Conservation (phyloP, 768 basidiomycete genomes). For the Trametes coccinea region DNA sequence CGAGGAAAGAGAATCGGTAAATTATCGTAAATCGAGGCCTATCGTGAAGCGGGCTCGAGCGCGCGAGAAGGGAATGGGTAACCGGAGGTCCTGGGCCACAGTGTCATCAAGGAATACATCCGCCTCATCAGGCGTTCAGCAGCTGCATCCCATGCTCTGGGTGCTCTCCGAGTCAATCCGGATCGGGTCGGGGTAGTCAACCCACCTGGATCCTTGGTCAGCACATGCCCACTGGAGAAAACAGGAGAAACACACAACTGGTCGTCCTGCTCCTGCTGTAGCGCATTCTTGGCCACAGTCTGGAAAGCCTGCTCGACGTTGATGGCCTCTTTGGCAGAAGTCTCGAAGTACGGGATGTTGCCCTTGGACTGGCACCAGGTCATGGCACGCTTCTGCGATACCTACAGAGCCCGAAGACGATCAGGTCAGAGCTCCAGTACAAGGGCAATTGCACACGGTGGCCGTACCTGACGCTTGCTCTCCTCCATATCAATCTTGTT, state of each 20-base stretch:
- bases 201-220: slow-evolving; percentile 61
- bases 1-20: slow-evolving; percentile 21
- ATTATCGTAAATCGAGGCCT: slow-evolving; percentile 21
- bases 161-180: slow-evolving; percentile 91
- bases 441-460: neutral
- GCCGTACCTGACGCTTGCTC: slow-evolving; percentile 88
- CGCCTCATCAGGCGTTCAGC: slow-evolving; percentile 43
- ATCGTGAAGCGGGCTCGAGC: slow-evolving; percentile 1
- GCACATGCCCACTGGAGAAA: slow-evolving; percentile 9
- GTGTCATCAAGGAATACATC: slow-evolving; percentile 13
- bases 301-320: slow-evolving; percentile 99
- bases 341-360: slow-evolving; percentile 99
- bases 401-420: slow-evolving; percentile 45
- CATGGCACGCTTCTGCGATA: slow-evolving; percentile 99
- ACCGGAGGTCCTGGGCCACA: slow-evolving; percentile 15
- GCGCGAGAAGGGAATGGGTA: slow-evolving; percentile 26
- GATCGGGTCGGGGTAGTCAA: slow-evolving; percentile 99
- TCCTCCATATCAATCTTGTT: slow-evolving; percentile 99
- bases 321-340: slow-evolving; percentile 99
- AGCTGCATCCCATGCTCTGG: slow-evolving; percentile 91
- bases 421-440: neutral
- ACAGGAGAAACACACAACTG: slow-evolving; percentile 65
- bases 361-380: slow-evolving; percentile 99
- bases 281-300: slow-evolving; percentile 98
- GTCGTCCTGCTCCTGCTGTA: slow-evolving; percentile 96